Percentiles rank a stretch among this genome's conserved stretches.
These are phyloP conservation scores for Trametes maxima DNA, from an alignment of 768 basidiomycete species.

Conservation along the genomic window DNA sequence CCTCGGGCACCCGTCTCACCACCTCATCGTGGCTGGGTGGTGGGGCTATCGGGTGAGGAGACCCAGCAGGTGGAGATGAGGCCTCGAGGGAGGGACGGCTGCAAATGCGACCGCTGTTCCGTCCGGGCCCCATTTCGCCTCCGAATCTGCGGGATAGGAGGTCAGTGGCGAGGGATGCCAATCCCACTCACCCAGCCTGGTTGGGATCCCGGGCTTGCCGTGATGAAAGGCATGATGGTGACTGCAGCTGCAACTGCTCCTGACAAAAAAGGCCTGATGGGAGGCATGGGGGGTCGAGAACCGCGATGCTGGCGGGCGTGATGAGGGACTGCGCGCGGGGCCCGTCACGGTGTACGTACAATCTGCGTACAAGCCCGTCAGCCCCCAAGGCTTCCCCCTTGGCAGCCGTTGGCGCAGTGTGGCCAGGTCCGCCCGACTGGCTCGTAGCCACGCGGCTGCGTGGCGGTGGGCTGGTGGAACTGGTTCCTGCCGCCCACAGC, in stretches of 20 bases:
- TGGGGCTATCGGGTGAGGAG: background rate
- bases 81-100: background rate
- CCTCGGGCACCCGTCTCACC: constrained; percentile 13
- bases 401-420: no score
- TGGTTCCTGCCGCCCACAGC: background rate
- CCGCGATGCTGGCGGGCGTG: background rate
- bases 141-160: no score
- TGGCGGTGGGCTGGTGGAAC: background rate
- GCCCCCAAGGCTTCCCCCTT: background rate
- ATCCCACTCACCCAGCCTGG: no score
- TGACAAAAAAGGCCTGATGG: constrained; percentile 1
- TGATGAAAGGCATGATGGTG: constrained; percentile 5
- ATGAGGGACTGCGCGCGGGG: constrained; percentile 7
- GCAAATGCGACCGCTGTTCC: background rate
- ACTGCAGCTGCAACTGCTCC: background rate
- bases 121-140: background rate
- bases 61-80: background rate
- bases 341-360: constrained; percentile 14
- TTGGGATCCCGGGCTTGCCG: background rate
- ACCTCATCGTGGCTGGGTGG: background rate
- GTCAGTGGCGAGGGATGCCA: no score
- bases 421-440: constrained; percentile 2
- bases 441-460: constrained; percentile 6
- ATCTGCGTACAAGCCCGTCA: constrained; percentile 5
- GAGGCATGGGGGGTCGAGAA: constrained; percentile 9